These are phyloP conservation scores for Lecanicillium sp. DNA, from an alignment of 2,329 filamentous ascomycete species.

Conservation along the genomic window DNA sequence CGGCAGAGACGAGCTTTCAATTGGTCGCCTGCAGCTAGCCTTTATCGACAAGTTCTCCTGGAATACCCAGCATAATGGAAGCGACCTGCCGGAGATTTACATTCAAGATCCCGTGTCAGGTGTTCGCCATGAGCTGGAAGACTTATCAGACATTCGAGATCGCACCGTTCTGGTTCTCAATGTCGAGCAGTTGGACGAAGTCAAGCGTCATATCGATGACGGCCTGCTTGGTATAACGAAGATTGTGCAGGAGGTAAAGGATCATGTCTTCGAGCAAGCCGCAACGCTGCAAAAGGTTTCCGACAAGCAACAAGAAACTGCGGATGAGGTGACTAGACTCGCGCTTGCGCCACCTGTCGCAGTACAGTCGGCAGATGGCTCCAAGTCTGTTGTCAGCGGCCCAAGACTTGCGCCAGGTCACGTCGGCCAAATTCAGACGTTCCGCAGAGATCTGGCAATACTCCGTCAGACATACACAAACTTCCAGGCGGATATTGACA, in stretches of 20 bases:
- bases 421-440: slow-evolving; percentile 67
- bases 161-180: slow-evolving; percentile 92
- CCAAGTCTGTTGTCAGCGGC: slow-evolving; percentile 25
- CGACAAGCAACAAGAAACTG: slow-evolving; percentile 81
- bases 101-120: slow-evolving; percentile 94
- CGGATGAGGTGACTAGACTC: slow-evolving; percentile 71
- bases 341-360: slow-evolving; percentile 37
- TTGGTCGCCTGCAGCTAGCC: slow-evolving; percentile 82
- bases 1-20: slow-evolving; percentile 74
- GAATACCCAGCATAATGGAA: slow-evolving; percentile 92
- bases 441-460: slow-evolving; percentile 84
- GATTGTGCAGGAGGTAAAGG: slow-evolving; percentile 79
- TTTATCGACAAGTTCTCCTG: slow-evolving; percentile 99
- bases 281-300: slow-evolving; percentile 78
- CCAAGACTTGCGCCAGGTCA: slow-evolving; percentile 51
- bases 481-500: slow-evolving; percentile 81
- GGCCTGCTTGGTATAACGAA: slow-evolving; percentile 72
- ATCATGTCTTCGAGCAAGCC: slow-evolving; percentile 76
- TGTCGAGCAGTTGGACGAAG: slow-evolving; percentile 86
- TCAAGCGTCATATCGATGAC: slow-evolving; percentile 93
- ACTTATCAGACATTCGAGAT: slow-evolving; percentile 88
- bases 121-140: slow-evolving; percentile 93
- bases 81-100: slow-evolving; percentile 92
- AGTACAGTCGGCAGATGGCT: slow-evolving; percentile 33
- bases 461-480: slow-evolving; percentile 88